Evolutionary conservation across 306 rosid genomes (phyloP), one percentile per base, ranked within the genome.

Genomic region (Vigna unguiculata): DNA sequence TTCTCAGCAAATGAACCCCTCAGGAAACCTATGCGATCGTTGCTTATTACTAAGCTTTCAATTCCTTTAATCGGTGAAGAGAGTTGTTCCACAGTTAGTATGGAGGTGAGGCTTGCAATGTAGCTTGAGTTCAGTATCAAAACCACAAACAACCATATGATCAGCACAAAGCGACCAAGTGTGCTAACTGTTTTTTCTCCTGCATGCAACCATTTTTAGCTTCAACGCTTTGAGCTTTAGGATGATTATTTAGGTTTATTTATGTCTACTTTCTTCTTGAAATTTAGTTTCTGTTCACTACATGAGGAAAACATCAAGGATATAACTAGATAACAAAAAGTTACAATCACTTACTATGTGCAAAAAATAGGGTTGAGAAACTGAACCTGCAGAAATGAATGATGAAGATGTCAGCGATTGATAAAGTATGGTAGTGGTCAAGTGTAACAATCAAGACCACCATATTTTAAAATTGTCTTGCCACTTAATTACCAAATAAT

Each of bases 41-140:
- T 67, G 84, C 79, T 83, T 28, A 73, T 22, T 5, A 69, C 43
- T 52, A 92, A 69, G 74, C 89, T 84, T 59, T 92, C 92, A 58
- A 92, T 88, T 51, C 93, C 97, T 78, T 88, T 87, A 38, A 92
- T 74, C 25, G 92, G 49, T 49, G 91, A 92, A 58, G 96, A 81
- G 11, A 92, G 93, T 41, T 86, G 81, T 78, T 92, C 91, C 49
- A 88, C 97, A 4, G 96, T 92, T n/a, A 92, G 91, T 71, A 92
- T 90, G 20, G 97, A 92, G 46, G 96, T 90, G 72, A 92, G 36
- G 66, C 91, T 92, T 65, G 97, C 97, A 21, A 86, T 90, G 76
- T 92, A 92, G 88, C 93, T 92, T 0, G 97, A 92, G 82, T 83
- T 90, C 28, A 92, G 85, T 80, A 92, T 92, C 43, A 92, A 86